Conservation (phyloP, 2,329 filamentous ascomycete genomes). For the Trichophyton simii region DNA sequence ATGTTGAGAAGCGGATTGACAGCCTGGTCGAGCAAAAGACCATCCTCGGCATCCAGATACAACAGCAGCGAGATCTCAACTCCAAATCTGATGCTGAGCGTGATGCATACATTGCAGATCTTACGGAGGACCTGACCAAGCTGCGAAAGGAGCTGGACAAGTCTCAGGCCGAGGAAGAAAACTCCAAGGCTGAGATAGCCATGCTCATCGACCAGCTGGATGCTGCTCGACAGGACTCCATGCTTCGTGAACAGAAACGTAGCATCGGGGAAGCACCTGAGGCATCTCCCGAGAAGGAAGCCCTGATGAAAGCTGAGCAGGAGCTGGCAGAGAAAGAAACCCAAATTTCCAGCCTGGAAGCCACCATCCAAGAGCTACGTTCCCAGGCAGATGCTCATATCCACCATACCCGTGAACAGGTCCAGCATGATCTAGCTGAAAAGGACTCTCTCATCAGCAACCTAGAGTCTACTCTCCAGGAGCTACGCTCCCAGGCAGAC, state of each 20-base stretch:
- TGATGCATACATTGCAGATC: conserved; percentile 35
- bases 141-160: conserved; percentile 52
- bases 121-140: conserved; percentile 41
- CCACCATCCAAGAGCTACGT: conserved; percentile 17
- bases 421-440: conserved; percentile 8
- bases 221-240: conserved; percentile 25
- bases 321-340: conserved; percentile 17
- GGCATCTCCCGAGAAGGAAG: conserved; percentile 18
- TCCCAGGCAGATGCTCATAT: conserved; percentile 21
- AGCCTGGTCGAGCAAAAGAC: conserved; percentile 75
- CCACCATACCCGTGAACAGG: not conserved
- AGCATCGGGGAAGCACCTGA: conserved; percentile 17
- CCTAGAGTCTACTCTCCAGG: conserved; percentile 14
- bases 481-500: conserved; percentile 24
- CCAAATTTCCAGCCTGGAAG: conserved; percentile 14
- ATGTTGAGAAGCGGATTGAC: conserved; percentile 63
- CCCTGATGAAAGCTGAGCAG: conserved; percentile 12
- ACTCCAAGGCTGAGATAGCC: conserved; percentile 29
- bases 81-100: conserved; percentile 62
- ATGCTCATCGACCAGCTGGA: conserved; percentile 35
- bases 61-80: conserved; percentile 88
- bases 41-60: conserved; percentile 81
- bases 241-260: conserved; percentile 24
- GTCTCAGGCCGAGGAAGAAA: conserved; percentile 35
- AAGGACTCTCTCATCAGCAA: conserved; percentile 9